Evolutionary conservation across 2,329 filamentous ascomycete species (phyloP), one percentile per base, ranked within the genome.

Genomic region (Pyricularia sp.): DNA sequence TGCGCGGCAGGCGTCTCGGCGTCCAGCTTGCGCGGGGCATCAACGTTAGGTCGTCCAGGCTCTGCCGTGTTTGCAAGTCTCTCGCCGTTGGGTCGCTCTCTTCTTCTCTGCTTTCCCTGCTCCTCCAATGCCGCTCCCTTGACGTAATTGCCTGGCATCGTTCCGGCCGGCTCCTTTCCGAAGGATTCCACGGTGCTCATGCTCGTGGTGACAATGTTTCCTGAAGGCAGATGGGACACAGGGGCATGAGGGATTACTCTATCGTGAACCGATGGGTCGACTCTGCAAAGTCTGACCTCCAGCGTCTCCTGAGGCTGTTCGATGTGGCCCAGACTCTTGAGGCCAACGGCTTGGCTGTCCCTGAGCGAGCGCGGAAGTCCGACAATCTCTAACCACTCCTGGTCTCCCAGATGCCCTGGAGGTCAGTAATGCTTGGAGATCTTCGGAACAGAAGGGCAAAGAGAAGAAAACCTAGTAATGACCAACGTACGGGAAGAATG

Each of bases 341-440:
- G 78, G 9, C 77, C 77, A 5, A 70, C 71, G 1, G 78, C 79
- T 68, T 84, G 77, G 50, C 79, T 76, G 6, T 76, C 70, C 3
- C 71, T 72, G 14, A 85, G 75, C 67, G 78, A 72, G 6, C 82
- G 81, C 3, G 84, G 82, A 3, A 83, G 76, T 28, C 80, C 81
- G 42, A 77, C 69, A 12, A 84, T 73, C 5, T 81, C 75, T 4
- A 85, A 71, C 77, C 81, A 82, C 1, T 76, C 73, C 58, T 61
- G 9, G 23, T 25, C n/a, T 55, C n/a, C n/a, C 10, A 20, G 4
- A 55, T n/a, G 5, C 50, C 50, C 23, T 10, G 6, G n/a, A 23
- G 10, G 55, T 59, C 9, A 59, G 55, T 3, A 59, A 11, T 3
- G 10, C 2, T 59, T 7, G 1, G 3, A 59, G 55, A 20, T 23